These are phyloP conservation scores for Centella asiatica DNA, from an alignment of 129 eudicot genomes.

Conservation along the genomic window DNA sequence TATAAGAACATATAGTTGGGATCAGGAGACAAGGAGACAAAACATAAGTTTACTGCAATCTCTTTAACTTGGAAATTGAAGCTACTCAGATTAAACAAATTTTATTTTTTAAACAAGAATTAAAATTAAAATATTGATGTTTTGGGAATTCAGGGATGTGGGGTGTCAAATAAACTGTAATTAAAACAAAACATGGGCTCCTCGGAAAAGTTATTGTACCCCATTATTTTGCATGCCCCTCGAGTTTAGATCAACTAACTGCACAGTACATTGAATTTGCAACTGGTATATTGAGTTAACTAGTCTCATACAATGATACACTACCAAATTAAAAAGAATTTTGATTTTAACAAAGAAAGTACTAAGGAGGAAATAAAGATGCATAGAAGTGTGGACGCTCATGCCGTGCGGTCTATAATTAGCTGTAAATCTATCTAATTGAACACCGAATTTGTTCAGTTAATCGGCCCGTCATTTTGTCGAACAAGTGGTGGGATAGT, in stretches of 20 bases:
- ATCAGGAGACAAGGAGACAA: constrained; percentile 11
- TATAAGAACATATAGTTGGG: not conserved
- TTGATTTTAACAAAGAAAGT: too few species aligned
- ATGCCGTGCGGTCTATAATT: not conserved
- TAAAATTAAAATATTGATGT: not conserved
- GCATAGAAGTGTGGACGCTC: not conserved
- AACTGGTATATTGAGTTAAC: not conserved
- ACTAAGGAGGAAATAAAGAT: too few species aligned
- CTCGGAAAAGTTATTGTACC: not conserved
- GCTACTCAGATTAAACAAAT: not conserved
- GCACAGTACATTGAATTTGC: not conserved
- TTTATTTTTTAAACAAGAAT: not conserved
- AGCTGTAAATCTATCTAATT: too few species aligned
- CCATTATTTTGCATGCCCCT: not conserved
- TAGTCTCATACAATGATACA: not conserved
- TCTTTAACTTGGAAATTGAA: constrained; percentile 7
- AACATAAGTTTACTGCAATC: not conserved
- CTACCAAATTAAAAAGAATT: too few species aligned
- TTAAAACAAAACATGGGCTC: constrained; percentile 4
- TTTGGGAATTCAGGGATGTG: not conserved
- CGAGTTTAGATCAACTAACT: not conserved
- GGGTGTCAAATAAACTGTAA: not conserved
- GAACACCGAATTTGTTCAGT: not conserved
- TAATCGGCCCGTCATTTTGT: not conserved
- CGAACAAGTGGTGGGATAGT: not conserved